Evolutionary conservation across 1,284 basidiomycete species (phyloP).

Genomic region (Wallemia mellicola): DNA sequence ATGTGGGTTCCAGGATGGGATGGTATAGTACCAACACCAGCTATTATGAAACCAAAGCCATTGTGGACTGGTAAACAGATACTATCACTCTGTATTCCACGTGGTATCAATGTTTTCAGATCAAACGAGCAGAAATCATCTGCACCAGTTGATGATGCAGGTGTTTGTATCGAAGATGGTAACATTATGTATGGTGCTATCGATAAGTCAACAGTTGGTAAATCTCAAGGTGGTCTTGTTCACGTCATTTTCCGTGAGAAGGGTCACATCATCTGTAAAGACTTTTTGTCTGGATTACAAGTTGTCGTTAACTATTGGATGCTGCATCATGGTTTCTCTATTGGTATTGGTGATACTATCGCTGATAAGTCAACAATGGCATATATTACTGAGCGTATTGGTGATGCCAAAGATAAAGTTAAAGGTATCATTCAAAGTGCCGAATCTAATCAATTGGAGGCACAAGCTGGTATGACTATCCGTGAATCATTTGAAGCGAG

Average conservation of each 20-base stretch:
- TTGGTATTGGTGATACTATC: slow-evolving; percentile 95
- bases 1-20: slow-evolving; percentile 97
- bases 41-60: slow-evolving; percentile 86
- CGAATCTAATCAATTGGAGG: slow-evolving; percentile 50
- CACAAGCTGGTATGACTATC: slow-evolving; percentile 89
- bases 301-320: slow-evolving; percentile 95
- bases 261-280: slow-evolving; percentile 70
- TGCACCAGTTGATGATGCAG: slow-evolving; percentile 65
- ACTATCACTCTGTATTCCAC: slow-evolving; percentile 68
- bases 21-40: slow-evolving; percentile 64
- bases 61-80: slow-evolving; percentile 98
- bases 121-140: slow-evolving; percentile 46
- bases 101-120: slow-evolving; percentile 76
- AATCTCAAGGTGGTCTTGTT: slow-evolving; percentile 72
- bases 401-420: slow-evolving; percentile 48
- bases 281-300: slow-evolving; percentile 78
- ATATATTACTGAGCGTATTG: slow-evolving; percentile 55
- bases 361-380: slow-evolving; percentile 69
- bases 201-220: slow-evolving; percentile 93
- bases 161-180: slow-evolving; percentile 89
- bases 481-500: slow-evolving; percentile 90
- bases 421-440: slow-evolving; percentile 40
- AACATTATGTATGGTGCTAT: slow-evolving; percentile 86
- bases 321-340: slow-evolving; percentile 94
- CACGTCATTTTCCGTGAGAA: slow-evolving; percentile 96